Conservation (phyloP, 1,139 yeast species). For the Maudiozyma humilis region DNA sequence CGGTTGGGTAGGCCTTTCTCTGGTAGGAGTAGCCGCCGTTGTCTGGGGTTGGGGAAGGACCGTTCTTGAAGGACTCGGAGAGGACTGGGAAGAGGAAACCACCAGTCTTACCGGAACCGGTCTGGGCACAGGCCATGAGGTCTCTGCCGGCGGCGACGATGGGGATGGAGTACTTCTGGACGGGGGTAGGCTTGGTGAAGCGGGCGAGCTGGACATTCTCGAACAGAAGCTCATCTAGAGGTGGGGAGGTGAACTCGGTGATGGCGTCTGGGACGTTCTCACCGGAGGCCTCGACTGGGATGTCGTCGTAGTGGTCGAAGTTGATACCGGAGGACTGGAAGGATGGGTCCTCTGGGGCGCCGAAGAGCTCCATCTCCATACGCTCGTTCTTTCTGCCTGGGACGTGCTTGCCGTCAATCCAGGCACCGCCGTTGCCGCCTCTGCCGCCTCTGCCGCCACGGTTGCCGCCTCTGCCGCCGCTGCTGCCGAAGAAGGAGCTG, state of each 20-base stretch:
- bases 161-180: conserved; percentile 96
- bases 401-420: conserved; percentile 81
- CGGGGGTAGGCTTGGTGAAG: conserved; percentile 95
- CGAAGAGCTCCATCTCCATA: conserved; percentile 76
- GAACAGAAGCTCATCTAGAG: conserved; percentile 77
- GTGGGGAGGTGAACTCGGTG: conserved; percentile 80
- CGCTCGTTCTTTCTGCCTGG: conserved; percentile 70
- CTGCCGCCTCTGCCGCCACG: conserved; percentile 9
- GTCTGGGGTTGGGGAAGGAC: conserved; percentile 67
- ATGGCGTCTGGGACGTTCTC: conserved; percentile 92
- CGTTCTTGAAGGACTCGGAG: conserved; percentile 80
- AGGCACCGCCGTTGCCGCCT: conserved; percentile 36
- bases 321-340: conserved; percentile 95
- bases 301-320: conserved; percentile 96
- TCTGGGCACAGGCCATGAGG: conserved; percentile 99
- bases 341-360: conserved; percentile 71
- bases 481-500: conserved; percentile 8
- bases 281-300: conserved; percentile 97
- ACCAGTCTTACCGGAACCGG: conserved; percentile 99
- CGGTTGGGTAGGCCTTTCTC: conserved; percentile 87
- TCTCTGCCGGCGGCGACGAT: conserved; percentile 94
- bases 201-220: conserved; percentile 83
- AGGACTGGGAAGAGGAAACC: conserved; percentile 97
- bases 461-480: conserved; percentile 10
- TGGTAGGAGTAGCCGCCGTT: conserved; percentile 41